Conservation (phyloP, 495 filamentous ascomycete species). For the Elaphomyces granulatus region DNA sequence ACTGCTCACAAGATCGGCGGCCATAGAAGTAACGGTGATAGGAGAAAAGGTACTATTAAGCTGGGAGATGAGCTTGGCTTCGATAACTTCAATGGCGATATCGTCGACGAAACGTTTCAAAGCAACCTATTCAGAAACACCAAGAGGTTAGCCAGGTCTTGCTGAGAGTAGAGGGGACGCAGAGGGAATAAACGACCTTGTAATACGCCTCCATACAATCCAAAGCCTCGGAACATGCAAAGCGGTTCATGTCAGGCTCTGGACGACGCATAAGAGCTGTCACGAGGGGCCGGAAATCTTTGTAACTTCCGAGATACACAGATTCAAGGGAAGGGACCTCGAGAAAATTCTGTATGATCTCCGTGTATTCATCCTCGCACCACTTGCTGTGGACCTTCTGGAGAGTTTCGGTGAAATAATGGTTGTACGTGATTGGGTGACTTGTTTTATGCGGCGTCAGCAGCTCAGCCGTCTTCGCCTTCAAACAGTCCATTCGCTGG, state of each 20-base stretch:
- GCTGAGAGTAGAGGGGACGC: too few relatives aligned
- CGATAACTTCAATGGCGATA: slow-evolving; percentile 41
- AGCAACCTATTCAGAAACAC: too few relatives aligned
- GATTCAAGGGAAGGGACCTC: slow-evolving; percentile 2
- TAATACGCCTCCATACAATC: slow-evolving; percentile 22
- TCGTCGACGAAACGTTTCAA: slow-evolving; percentile 47
- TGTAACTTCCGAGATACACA: slow-evolving; percentile 1
- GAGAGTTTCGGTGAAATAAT: slow-evolving; percentile 36
- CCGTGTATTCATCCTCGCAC: slow-evolving; percentile 10
- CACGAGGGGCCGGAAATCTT: slow-evolving; percentile 9
- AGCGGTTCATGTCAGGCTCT: slow-evolving; percentile 14
- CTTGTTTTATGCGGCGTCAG: slow-evolving; percentile 12
- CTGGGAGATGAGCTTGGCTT: slow-evolving; percentile 31
- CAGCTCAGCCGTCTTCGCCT: slow-evolving; percentile 13
- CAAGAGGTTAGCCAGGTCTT: too few relatives aligned
- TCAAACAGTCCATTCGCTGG: slow-evolving; percentile 11
- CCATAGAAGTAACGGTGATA: slow-evolving; percentile 23
- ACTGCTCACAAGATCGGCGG: slow-evolving; percentile 23
- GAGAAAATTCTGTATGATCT: slow-evolving; percentile 11
- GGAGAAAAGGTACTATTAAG: slow-evolving; percentile 16
- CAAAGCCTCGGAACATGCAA: slow-evolving; percentile 15
- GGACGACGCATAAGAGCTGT: slow-evolving; percentile 5
- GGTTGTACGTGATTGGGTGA: slow-evolving; percentile 41
- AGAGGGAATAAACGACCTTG: too few relatives aligned
- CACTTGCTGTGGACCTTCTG: slow-evolving; percentile 23